Evolutionary conservation across 306 rosid genomes (phyloP).

Genomic region (Ceratonia siliqua): DNA sequence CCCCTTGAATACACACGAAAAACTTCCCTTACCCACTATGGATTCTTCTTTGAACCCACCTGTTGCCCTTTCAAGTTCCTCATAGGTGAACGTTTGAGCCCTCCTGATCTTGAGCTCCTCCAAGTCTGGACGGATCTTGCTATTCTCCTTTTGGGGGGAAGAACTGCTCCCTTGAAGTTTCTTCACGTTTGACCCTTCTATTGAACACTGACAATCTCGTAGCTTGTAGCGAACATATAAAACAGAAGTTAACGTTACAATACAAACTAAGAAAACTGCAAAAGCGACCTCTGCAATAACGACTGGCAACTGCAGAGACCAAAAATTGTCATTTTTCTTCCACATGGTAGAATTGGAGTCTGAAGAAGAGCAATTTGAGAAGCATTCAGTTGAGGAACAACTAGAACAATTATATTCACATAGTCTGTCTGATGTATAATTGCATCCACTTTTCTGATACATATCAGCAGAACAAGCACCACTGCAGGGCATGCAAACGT

Average conservation of each 20-base stretch:
- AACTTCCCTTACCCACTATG: constrained; percentile 87
- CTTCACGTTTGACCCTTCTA: constrained; percentile 32
- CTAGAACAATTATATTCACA: constrained; percentile 81
- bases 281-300: constrained; percentile 12
- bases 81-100: constrained; percentile 65
- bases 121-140: constrained; percentile 43
- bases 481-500: constrained; percentile 75
- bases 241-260: constrained; percentile 63
- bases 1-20: constrained; percentile 68
- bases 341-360: constrained; percentile 12
- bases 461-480: constrained; percentile 68
- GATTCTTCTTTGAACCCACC: constrained; percentile 63
- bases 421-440: constrained; percentile 54
- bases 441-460: constrained; percentile 62
- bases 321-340: constrained; percentile 8
- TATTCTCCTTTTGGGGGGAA: constrained; percentile 48
- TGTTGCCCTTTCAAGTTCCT: constrained; percentile 71
- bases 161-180: constrained; percentile 45
- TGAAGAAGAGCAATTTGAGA: constrained; percentile 29
- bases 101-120: constrained; percentile 73
- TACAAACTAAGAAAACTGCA: constrained; percentile 43
- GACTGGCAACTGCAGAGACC: constrained; percentile 23
- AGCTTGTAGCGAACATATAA: constrained; percentile 67
- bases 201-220: constrained; percentile 45
- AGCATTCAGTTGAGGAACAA: constrained; percentile 56